Evolutionary conservation across 352 stramenopile genomes (phyloP).

Genomic region (Elongisporangium anandrum): DNA sequence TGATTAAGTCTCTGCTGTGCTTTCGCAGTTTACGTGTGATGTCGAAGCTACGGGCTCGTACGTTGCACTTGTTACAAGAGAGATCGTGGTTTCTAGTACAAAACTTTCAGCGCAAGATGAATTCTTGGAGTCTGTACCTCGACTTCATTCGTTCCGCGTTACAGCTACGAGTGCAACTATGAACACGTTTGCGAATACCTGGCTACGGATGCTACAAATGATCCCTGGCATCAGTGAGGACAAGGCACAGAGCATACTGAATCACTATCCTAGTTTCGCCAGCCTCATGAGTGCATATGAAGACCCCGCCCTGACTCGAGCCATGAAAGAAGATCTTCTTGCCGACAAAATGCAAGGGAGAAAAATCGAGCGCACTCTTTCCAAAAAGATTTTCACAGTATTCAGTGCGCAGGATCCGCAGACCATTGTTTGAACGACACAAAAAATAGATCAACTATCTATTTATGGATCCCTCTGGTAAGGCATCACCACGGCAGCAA

Average conservation of each 20-base stretch:
- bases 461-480: neutral
- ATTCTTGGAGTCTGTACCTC: slow-evolving; percentile 48
- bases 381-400: slow-evolving; percentile 46
- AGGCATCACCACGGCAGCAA: no score
- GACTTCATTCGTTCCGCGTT: slow-evolving; percentile 59
- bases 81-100: slow-evolving; percentile 38
- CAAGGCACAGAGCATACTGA: slow-evolving; percentile 55
- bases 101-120: slow-evolving; percentile 41
- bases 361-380: slow-evolving; percentile 40
- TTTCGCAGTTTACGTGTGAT: slow-evolving; percentile 44
- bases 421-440: slow-evolving; percentile 16
- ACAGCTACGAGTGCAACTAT: slow-evolving; percentile 30
- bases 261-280: slow-evolving; percentile 56
- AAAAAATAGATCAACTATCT: neutral
- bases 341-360: slow-evolving; percentile 40
- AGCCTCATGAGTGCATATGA: slow-evolving; percentile 47
- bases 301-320: slow-evolving; percentile 20
- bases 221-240: slow-evolving; percentile 72
- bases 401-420: slow-evolving; percentile 41
- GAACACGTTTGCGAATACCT: slow-evolving; percentile 51
- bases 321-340: slow-evolving; percentile 54
- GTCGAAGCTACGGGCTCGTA: slow-evolving; percentile 46
- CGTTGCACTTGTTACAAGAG: slow-evolving; percentile 47
- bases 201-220: slow-evolving; percentile 77
- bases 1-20: neutral